A percentile compares a stretch with the other conserved stretches of the same genome.
These are phyloP conservation scores for Hypoxylon rickii DNA, from an alignment of 495 filamentous ascomycete species.

Conservation along the genomic window DNA sequence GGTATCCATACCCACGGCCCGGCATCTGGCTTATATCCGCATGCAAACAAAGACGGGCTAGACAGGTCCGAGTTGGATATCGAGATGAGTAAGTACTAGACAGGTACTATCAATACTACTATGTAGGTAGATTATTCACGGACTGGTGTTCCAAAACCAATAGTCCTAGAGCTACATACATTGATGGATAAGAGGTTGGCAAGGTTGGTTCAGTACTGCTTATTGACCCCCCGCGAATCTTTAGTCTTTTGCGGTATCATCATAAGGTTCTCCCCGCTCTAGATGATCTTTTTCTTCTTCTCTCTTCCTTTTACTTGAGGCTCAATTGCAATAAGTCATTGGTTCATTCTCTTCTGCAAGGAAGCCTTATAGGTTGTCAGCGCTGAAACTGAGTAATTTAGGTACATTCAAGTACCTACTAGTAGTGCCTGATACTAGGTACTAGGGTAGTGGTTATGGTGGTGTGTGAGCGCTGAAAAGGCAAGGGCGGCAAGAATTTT, in stretches of 20 bases:
- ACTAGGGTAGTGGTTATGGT: slow-evolving; percentile 10
- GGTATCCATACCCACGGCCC: background rate
- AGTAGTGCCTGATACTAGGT: too few relatives aligned
- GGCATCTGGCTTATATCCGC: slow-evolving; percentile 11
- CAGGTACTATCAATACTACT: too few relatives aligned
- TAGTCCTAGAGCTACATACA: too few relatives aligned
- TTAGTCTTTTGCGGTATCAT: slow-evolving; percentile 3
- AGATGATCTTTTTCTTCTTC: too few relatives aligned
- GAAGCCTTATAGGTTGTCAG: too few relatives aligned
- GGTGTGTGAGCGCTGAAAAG: slow-evolving; percentile 1
- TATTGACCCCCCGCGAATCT: slow-evolving; percentile 24
- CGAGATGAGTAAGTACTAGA: too few relatives aligned
- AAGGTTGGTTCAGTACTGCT: background rate
- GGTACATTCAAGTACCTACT: too few relatives aligned
- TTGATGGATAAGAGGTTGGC: too few relatives aligned
- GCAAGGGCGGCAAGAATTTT: slow-evolving; percentile 16
- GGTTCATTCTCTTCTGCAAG: slow-evolving; percentile 15
- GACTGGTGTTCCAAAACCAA: too few relatives aligned
- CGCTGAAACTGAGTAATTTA: too few relatives aligned
- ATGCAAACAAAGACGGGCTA: slow-evolving; percentile 20
- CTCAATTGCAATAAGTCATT: slow-evolving; percentile 27
- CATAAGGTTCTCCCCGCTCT: slow-evolving; percentile 15
- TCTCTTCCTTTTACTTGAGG: slow-evolving; percentile 22
- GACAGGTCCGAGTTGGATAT: too few relatives aligned
- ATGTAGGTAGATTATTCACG: too few relatives aligned